These are phyloP conservation scores for Cutaneotrichosporon sp. DNA, from an alignment of 1,284 basidiomycete genomes.

Conservation along the genomic window DNA sequence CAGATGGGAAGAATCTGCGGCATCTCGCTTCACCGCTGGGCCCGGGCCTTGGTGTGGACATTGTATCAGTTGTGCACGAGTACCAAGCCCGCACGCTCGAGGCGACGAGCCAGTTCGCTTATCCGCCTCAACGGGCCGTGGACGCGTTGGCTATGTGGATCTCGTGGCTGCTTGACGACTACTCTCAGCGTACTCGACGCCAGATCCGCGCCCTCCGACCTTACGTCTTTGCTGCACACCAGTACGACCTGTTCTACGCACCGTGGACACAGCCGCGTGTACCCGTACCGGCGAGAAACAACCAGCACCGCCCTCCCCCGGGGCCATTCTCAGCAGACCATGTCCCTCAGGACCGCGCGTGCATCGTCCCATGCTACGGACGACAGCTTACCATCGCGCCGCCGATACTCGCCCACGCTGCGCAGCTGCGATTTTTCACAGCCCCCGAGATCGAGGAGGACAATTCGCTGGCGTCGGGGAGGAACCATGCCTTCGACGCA, in stretches of 20 bases:
- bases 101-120: conserved; percentile 21
- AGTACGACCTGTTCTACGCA: conserved; percentile 53
- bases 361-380: conserved; percentile 47
- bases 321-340: conserved; percentile 24
- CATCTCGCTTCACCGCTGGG: conserved; percentile 56
- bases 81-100: conserved; percentile 7
- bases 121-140: conserved; percentile 45
- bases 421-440: conserved; percentile 46
- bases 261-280: conserved; percentile 52
- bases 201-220: conserved; percentile 23
- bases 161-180: conserved; percentile 47
- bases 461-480: not conserved
- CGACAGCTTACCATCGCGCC: conserved; percentile 29
- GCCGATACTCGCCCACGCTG: conserved; percentile 47
- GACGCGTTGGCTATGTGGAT: conserved; percentile 51
- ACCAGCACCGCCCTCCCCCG: conserved; percentile 23
- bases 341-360: conserved; percentile 9
- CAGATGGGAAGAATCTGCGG: conserved; percentile 61
- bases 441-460: not conserved
- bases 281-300: conserved; percentile 21
- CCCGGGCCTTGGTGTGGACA: conserved; percentile 22
- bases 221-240: conserved; percentile 52
- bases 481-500: not conserved
- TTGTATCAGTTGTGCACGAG: conserved; percentile 3
- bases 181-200: conserved; percentile 22